Evolutionary conservation across 176 grass and related monocot species (phyloP).

Genomic region (Pharus latifolius): DNA sequence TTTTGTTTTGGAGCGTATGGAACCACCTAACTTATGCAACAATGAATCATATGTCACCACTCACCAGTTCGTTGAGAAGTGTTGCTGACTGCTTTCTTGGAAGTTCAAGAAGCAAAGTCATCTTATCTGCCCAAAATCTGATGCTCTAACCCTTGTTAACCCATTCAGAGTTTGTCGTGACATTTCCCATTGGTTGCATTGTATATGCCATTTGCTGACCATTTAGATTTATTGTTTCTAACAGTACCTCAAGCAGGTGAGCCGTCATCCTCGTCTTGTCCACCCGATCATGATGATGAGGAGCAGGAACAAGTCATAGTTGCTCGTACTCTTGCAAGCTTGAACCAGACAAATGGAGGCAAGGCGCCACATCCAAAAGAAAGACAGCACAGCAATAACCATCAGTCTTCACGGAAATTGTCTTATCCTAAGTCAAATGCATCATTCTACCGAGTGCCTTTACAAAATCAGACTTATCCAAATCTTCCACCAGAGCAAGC

Average conservation of each 20-base stretch:
- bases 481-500: slow-evolving; percentile 34
- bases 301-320: slow-evolving; percentile 53
- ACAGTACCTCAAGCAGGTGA: slow-evolving; percentile 44
- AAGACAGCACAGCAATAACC: slow-evolving; percentile 21
- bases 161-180: not conserved
- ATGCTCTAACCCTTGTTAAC: not conserved
- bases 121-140: not conserved
- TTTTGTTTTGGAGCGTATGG: too few species aligned
- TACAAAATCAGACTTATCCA: slow-evolving; percentile 43
- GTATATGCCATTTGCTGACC: slow-evolving; percentile 8
- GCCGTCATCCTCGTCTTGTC: slow-evolving; percentile 23
- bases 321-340: slow-evolving; percentile 54
- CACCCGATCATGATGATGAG: slow-evolving; percentile 29
- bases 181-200: slow-evolving; percentile 1
- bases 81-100: not conserved
- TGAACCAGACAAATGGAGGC: slow-evolving; percentile 28
- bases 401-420: slow-evolving; percentile 4
- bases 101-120: not conserved
- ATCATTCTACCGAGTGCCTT: slow-evolving; percentile 15
- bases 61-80: not conserved
- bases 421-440: slow-evolving; percentile 21
- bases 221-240: not conserved
- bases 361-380: slow-evolving; percentile 25
- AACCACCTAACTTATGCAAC: too few species aligned
- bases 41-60: too few species aligned